Percentiles rank a stretch among this genome's conserved stretches.
phyloP scores from a whole-genome alignment of 805 yeast species.

The Suhomyces sp. region DNA sequence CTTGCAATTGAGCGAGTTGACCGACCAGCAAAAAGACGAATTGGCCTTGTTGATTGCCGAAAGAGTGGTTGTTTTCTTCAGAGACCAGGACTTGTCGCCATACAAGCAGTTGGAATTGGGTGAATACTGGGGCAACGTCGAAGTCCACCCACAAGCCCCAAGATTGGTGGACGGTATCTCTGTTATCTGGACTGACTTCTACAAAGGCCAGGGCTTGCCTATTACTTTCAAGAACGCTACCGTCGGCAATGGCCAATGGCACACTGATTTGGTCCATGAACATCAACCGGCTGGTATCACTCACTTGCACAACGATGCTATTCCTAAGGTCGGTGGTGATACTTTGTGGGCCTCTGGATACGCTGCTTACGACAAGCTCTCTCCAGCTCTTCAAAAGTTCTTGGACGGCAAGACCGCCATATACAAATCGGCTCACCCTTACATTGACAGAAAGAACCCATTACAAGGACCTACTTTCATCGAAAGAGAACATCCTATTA shows the following conservation, averaged over 20 bases:
- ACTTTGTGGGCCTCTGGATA: constrained; percentile 59
- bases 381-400: constrained; percentile 48
- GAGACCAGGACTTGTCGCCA: constrained; percentile 30
- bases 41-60: constrained; percentile 31
- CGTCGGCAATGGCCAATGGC: constrained; percentile 30
- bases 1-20: constrained; percentile 27
- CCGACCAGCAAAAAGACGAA: constrained; percentile 28
- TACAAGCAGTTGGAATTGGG: constrained; percentile 30
- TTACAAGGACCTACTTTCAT: constrained; percentile 27
- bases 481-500: constrained; percentile 30
- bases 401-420: constrained; percentile 52
- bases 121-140: constrained; percentile 30
- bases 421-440: constrained; percentile 39
- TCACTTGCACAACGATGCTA: constrained; percentile 36
- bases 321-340: constrained; percentile 49
- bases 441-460: constrained; percentile 34
- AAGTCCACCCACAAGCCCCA: constrained; percentile 20
- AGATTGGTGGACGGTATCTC: constrained; percentile 24
- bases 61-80: constrained; percentile 29
- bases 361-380: constrained; percentile 55
- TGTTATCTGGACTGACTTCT: constrained; percentile 32
- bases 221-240: constrained; percentile 27
- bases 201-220: constrained; percentile 24
- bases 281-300: constrained; percentile 37
- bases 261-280: constrained; percentile 37